Evolutionary conservation across 2,329 filamentous ascomycete genomes (phyloP), one percentile per base, ranked within the genome.

Genomic region (Colletotrichum eremochloae): DNA sequence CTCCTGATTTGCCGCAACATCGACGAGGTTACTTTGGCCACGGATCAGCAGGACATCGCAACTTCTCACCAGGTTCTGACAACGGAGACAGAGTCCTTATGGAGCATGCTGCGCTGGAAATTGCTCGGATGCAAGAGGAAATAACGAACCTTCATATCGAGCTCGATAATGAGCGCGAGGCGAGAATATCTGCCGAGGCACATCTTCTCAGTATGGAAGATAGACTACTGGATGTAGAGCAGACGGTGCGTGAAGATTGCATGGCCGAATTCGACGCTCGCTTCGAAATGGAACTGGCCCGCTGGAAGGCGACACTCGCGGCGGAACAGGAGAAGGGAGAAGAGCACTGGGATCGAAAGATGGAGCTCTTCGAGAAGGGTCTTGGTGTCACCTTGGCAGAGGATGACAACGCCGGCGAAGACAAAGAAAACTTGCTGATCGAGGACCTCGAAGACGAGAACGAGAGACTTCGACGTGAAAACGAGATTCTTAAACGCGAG

Each of bases 221-320:
- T 33, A 82, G 87, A 5, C 84, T 91, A 77, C 76, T 90, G 5
- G 89, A 91, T 63, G 85, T 97, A 15, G 96, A 99, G 80, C 91
- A 93, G 76, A 92, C 92, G 7, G 90, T 98, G 40, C 91, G 96
- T 31, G 96, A 98, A 78, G 96, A 98, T 76, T 96, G 95, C 76
- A 95, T 91, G 76, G 86, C 85, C 2, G 96, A 98, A 78, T 97
- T 97, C 85, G 96, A 99, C 78, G 85, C 89, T 71, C 89, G 90
- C 14, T 87, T 98, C 58, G 89, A 91, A 29, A 84, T 91, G 15
- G 95, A 98, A 80, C 89, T 94, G 80, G 87, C 89, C 12, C 87
- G 94, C n/a, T 98, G 94, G 93, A 92, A 96, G 79, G 89, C 88
- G 0, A 92, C 90, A 0, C 89, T 95, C 80, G 92, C 94, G 24